Percentiles rank a stretch among this genome's conserved stretches.
These are phyloP conservation scores for Lithospermum erythrorhizon DNA, from an alignment of 257 asterid species.

Conservation along the genomic window DNA sequence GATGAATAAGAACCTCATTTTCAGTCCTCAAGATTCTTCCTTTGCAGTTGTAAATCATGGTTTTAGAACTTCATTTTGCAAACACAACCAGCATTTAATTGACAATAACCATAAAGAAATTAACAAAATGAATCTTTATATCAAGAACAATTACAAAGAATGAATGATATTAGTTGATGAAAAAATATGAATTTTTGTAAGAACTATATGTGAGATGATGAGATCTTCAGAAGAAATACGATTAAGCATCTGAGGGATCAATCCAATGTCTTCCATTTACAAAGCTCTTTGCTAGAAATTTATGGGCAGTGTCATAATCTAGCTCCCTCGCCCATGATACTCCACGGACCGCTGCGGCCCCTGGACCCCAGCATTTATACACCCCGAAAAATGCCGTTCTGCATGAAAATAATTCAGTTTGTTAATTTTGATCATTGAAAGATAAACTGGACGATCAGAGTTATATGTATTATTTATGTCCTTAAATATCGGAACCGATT, in stretches of 20 bases:
- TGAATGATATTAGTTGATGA: neutral
- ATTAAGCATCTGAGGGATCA: slow-evolving; percentile 47
- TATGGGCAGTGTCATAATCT: slow-evolving; percentile 32
- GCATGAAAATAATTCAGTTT: no score
- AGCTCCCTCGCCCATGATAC: slow-evolving; percentile 45
- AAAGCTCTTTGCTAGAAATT: slow-evolving; percentile 59
- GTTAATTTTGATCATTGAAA: no score
- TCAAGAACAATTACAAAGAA: slow-evolving; percentile 1
- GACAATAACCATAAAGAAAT: neutral
- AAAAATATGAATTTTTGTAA: neutral
- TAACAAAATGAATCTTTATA: neutral
- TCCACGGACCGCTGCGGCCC: slow-evolving; percentile 47
- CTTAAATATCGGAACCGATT: no score
- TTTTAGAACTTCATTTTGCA: neutral
- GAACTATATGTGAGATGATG: neutral
- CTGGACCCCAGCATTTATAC: slow-evolving; percentile 35
- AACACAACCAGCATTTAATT: neutral
- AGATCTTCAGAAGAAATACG: neutral
- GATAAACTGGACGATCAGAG: no score
- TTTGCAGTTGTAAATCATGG: neutral
- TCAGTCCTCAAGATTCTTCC: neutral
- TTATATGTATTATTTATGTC: no score
- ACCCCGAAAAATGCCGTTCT: slow-evolving; percentile 38
- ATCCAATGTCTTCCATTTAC: slow-evolving; percentile 95
- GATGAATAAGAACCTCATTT: neutral